Base-by-base conservation (phyloP, 331 rosid genomes). In the Acacia concinna region DNA sequence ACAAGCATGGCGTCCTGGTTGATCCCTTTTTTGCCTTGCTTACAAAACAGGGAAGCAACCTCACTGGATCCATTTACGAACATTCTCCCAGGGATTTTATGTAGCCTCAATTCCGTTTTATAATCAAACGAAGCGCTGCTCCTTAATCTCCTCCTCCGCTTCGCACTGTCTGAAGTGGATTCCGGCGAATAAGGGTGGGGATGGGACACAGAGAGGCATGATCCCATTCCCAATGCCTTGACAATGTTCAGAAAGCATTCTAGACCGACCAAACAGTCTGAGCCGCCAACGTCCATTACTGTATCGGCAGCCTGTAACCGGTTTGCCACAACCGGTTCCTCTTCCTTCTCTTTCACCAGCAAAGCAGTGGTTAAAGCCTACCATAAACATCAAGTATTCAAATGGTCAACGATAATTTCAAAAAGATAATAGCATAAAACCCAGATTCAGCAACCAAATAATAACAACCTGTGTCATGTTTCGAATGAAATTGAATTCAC, bases 161-260 rank as follows among this genome's bases (percentile, higher is more conserved):
- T 89, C 60, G 74, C 81, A 68, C 20, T 67, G 9, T 75, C 84
- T 25, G 85, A 38, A 11, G 88, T 56, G 6, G 91, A 77, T 13
- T 89, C 81, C 5, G 83, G 78, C 49, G 84, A 65, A 73, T 77
- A 83, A 8, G 88, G 59, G 44, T 80, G 73, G 59, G 91, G 75
- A 13, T 67, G 79, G 6, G 89, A 41, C 59, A 23, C 81, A 0
- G 91, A 77, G 56, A 94, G 86, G 74, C 97, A 92, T 11, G 97
- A 92, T 59, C 98, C 98, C 98, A 94, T 91, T 12, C 98, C 97
- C 15, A 94, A 84, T 57, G 98, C 98, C 77, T 97, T 89, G 79
- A 94, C 88, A 28, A 94, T 78, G 82, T 91, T 87, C 77, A 92
- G 88, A 32, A 94, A 85, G 78, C 98, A 94, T 80, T 94, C 98